These are phyloP conservation scores for Malus hybrid DNA, from an alignment of 331 rosid genomes.

Conservation along the genomic window DNA sequence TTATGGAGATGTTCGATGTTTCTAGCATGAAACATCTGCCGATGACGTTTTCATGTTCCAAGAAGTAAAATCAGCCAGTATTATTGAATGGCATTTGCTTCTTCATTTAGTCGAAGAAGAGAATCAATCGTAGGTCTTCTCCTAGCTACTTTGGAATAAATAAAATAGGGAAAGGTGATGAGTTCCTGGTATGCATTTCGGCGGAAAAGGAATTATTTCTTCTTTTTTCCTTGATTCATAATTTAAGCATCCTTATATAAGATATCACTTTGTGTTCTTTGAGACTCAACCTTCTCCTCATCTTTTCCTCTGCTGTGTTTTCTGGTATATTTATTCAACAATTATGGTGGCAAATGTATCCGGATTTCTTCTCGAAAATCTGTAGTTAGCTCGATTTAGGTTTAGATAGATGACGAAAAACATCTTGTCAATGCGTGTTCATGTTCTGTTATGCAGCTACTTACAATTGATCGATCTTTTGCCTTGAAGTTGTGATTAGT, in stretches of 20 bases:
- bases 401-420: background rate
- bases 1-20: slow-evolving; percentile 82
- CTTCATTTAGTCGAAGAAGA: slow-evolving; percentile 40
- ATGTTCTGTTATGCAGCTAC: background rate
- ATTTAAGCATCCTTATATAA: slow-evolving; percentile 1
- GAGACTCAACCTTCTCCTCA: background rate
- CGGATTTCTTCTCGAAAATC: background rate
- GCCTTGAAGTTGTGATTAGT: background rate
- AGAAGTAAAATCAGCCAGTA: slow-evolving; percentile 35
- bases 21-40: slow-evolving; percentile 74
- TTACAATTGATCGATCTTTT: background rate
- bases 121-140: slow-evolving; percentile 6
- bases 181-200: slow-evolving; percentile 39
- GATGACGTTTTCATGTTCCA: slow-evolving; percentile 55
- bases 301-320: background rate
- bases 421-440: background rate
- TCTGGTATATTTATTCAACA: background rate
- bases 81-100: slow-evolving; percentile 14
- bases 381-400: background rate
- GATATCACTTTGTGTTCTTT: background rate
- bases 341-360: background rate
- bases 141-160: slow-evolving; percentile 23
- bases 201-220: slow-evolving; percentile 48
- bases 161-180: slow-evolving; percentile 44
- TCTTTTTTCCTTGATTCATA: slow-evolving; percentile 3